Conservation (phyloP, 2,329 filamentous ascomycete species). For the Madurella mycetomatis region DNA sequence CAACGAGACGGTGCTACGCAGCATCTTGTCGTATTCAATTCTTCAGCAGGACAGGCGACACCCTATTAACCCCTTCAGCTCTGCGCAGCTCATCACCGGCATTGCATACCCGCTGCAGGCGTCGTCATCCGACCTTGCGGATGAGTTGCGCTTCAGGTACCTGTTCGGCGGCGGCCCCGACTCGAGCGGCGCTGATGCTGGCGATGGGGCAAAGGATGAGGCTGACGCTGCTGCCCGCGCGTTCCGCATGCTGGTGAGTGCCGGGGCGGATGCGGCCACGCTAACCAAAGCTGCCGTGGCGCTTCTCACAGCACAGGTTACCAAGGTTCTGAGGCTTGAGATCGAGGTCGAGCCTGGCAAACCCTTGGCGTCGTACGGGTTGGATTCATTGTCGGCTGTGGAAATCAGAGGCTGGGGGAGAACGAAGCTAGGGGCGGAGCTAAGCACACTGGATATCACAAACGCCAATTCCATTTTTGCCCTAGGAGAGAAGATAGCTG, state of each 20-base stretch:
- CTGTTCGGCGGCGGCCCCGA: conserved; percentile 9
- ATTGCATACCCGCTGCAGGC: conserved; percentile 12
- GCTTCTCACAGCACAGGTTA: conserved; percentile 5
- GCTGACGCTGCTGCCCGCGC: conserved; percentile 1
- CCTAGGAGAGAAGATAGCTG: conserved; percentile 18
- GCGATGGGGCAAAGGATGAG: neutral
- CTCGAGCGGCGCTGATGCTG: neutral
- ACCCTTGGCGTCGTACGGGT: conserved; percentile 23
- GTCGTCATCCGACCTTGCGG: neutral
- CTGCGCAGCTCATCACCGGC: conserved; percentile 26
- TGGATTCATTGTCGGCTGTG: conserved; percentile 32
- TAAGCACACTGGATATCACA: conserved; percentile 22
- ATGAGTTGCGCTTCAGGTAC: conserved; percentile 9
- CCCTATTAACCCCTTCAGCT: conserved; percentile 15
- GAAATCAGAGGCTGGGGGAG: conserved; percentile 32
- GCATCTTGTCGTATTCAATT: conserved; percentile 28
- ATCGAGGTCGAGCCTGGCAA: conserved; percentile 15
- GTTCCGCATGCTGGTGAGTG: neutral
- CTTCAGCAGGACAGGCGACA: conserved; percentile 23
- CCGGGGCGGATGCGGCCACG: conserved; percentile 2
- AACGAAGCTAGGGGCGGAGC: conserved; percentile 22
- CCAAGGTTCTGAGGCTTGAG: conserved; percentile 17
- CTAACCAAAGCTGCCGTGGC: conserved; percentile 7
- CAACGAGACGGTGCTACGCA: conserved; percentile 28
- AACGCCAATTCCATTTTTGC: conserved; percentile 18